A percentile compares a stretch with the other conserved stretches of the same genome.
Evolutionary conservation across 176 grass and related monocot species (phyloP).

Genomic region (Carex kokanica): DNA sequence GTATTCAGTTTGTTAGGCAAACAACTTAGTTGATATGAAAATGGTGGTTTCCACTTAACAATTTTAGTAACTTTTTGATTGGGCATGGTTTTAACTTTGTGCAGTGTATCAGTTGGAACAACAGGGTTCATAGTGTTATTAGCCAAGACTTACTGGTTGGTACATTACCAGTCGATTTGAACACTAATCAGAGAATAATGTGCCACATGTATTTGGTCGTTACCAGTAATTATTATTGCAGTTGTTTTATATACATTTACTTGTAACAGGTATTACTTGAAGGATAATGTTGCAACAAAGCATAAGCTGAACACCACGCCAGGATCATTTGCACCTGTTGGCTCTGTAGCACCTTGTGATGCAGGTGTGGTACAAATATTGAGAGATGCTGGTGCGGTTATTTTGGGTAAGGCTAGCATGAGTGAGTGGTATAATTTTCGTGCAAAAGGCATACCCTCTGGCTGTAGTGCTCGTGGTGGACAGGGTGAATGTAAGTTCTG

Average conservation of each 20-base stretch:
- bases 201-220: background rate
- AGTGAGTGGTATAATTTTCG: slow-evolving; percentile 84
- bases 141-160: background rate
- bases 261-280: slow-evolving; percentile 51
- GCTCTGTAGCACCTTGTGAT: slow-evolving; percentile 39
- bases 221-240: background rate
- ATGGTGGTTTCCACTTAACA: background rate
- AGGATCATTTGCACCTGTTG: slow-evolving; percentile 64
- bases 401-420: slow-evolving; percentile 35
- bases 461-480: slow-evolving; percentile 66
- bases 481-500: slow-evolving; percentile 44
- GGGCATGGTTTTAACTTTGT: background rate
- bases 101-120: background rate
- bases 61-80: background rate
- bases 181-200: background rate
- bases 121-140: background rate
- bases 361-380: slow-evolving; percentile 57
- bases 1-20: background rate
- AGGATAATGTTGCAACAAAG: slow-evolving; percentile 72
- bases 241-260: slow-evolving; percentile 11
- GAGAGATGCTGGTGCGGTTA: slow-evolving; percentile 46
- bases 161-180: background rate
- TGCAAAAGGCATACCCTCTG: slow-evolving; percentile 38
- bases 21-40: background rate
- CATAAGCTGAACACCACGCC: slow-evolving; percentile 60